phyloP scores from a whole-genome alignment of 2,329 filamentous ascomycete species.

The Akanthomyces uredinophilus region DNA sequence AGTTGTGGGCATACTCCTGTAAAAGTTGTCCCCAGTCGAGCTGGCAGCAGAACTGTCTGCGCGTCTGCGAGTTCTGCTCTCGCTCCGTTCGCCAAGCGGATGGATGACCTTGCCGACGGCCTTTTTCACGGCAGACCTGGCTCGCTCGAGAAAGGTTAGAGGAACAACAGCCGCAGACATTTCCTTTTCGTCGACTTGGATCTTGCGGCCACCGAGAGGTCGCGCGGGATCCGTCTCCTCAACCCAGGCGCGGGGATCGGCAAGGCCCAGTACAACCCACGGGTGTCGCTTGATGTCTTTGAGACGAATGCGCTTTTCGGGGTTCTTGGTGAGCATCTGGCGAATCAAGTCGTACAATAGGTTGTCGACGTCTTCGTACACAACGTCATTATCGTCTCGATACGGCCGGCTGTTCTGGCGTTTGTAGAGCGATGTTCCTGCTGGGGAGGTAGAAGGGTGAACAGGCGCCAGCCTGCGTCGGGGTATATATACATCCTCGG shows the following conservation, averaged over 20 bases:
- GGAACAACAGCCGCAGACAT: constrained; percentile 87
- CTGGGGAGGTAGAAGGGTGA: constrained; percentile 53
- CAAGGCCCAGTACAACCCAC: constrained; percentile 79
- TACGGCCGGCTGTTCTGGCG: constrained; percentile 60
- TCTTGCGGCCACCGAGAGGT: constrained; percentile 73
- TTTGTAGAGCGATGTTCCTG: constrained; percentile 50
- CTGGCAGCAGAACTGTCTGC: constrained; percentile 61
- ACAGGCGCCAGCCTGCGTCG: constrained; percentile 73
- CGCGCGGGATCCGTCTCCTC: constrained; percentile 85
- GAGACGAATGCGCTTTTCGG: constrained; percentile 79
- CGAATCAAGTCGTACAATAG: constrained; percentile 72
- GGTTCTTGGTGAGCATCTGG: constrained; percentile 82
- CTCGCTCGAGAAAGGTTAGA: constrained; percentile 78
- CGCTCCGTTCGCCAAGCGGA: constrained; percentile 52
- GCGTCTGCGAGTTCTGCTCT: constrained; percentile 49
- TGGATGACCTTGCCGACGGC: constrained; percentile 60
- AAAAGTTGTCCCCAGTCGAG: constrained; percentile 53
- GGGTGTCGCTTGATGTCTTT: constrained; percentile 90
- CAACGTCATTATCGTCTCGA: constrained; percentile 70
- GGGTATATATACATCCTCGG: constrained; percentile 87
- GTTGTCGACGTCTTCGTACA: constrained; percentile 81
- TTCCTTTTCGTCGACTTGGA: constrained; percentile 87
- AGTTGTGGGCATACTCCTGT: constrained; percentile 42
- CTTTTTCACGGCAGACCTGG: constrained; percentile 72
- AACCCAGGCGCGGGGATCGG: constrained; percentile 75